These are phyloP conservation scores for Pseudodiploospora longispora DNA, from an alignment of 2,329 filamentous ascomycete species.

Conservation along the genomic window DNA sequence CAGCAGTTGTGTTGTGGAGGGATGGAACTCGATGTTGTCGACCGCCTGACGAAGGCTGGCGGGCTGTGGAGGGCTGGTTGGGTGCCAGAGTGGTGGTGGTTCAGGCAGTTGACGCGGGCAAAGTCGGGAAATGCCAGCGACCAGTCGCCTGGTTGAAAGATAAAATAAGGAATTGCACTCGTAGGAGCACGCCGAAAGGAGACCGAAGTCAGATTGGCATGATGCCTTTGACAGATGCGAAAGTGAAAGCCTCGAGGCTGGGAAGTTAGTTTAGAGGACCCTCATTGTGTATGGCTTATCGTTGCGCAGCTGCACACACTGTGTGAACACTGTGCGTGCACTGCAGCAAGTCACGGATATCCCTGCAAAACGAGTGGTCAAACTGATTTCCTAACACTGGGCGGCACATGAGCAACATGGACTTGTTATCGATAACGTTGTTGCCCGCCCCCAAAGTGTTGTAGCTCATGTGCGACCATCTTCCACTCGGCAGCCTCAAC, in stretches of 20 bases:
- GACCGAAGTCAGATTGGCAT: constrained; percentile 7
- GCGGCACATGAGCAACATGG: constrained; percentile 8
- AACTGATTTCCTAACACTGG: not conserved
- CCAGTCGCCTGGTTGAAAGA: too few relatives aligned
- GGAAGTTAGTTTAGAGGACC: not conserved
- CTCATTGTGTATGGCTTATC: not conserved
- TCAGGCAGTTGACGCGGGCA: too few relatives aligned
- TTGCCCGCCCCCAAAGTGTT: too few relatives aligned
- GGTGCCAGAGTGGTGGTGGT: too few relatives aligned
- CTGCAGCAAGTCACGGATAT: not conserved
- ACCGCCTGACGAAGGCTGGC: too few relatives aligned
- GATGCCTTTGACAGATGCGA: constrained; percentile 7
- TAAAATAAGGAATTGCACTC: not conserved
- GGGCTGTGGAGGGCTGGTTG: too few relatives aligned
- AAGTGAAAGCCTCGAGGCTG: not conserved
- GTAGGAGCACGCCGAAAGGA: constrained; percentile 8
- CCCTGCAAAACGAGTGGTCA: not conserved
- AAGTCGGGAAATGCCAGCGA: too few relatives aligned
- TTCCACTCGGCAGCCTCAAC: too few relatives aligned
- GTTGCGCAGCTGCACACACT: constrained; percentile 7
- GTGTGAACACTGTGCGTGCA: not conserved
- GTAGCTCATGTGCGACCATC: too few relatives aligned
- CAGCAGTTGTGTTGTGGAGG: not conserved
- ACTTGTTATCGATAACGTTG: constrained; percentile 7
- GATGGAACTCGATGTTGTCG: too few relatives aligned